Evolutionary conservation across 345 rosid species (phyloP).

Genomic region (Mangifera indica): DNA sequence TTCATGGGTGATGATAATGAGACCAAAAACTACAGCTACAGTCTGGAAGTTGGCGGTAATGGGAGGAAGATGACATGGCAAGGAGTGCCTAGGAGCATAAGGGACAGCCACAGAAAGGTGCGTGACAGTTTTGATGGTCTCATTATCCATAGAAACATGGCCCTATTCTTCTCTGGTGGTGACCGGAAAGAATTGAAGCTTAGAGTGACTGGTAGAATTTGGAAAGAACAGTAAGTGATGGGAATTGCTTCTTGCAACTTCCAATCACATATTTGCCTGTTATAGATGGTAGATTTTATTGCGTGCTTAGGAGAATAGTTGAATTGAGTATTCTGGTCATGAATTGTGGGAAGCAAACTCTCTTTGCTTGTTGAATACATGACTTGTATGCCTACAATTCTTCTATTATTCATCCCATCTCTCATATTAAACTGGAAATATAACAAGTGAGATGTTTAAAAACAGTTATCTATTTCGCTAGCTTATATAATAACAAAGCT

Average conservation of each 20-base stretch:
- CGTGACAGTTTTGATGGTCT: conserved; percentile 87
- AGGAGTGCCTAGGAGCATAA: conserved; percentile 77
- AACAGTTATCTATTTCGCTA: too few relatives aligned
- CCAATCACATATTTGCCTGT: not conserved
- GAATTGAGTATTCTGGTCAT: conserved; percentile 31
- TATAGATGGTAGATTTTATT: conserved; percentile 20
- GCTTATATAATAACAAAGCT: too few relatives aligned
- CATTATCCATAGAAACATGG: conserved; percentile 75
- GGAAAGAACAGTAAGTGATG: conserved; percentile 65
- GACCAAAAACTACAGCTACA: conserved; percentile 73
- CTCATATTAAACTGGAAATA: too few relatives aligned
- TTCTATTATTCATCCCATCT: conserved; percentile 9
- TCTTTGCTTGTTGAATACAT: conserved; percentile 51
- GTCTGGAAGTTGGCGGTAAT: conserved; percentile 84
- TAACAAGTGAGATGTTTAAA: too few relatives aligned
- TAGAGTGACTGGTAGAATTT: conserved; percentile 76
- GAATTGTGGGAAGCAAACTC: conserved; percentile 42
- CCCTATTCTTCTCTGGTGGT: conserved; percentile 79
- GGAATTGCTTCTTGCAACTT: not conserved
- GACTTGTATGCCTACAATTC: conserved; percentile 5
- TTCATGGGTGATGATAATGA: conserved; percentile 81
- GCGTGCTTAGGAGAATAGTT: conserved; percentile 7
- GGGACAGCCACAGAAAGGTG: conserved; percentile 77
- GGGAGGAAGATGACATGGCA: conserved; percentile 78
- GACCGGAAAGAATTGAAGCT: conserved; percentile 78